Evolutionary conservation across 2,329 filamentous ascomycete species (phyloP).

Genomic region (Furcasterigmium furcatum): DNA sequence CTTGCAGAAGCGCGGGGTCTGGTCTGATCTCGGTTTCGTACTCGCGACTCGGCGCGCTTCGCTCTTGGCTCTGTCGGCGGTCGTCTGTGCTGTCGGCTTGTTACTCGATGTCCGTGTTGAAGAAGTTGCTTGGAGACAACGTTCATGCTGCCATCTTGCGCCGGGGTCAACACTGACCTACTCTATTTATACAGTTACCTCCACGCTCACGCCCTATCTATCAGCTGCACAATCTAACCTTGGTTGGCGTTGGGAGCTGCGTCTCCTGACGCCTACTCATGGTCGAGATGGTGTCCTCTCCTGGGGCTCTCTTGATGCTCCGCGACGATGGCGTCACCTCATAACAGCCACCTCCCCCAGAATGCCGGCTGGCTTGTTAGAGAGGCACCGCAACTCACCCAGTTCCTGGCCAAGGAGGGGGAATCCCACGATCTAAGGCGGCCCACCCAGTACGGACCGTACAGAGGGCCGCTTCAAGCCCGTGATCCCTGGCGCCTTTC

Average conservation of each 20-base stretch:
- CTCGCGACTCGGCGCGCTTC: neutral
- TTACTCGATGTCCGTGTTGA: too few species aligned
- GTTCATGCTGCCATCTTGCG: too few species aligned
- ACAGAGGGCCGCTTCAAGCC: neutral
- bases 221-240: neutral
- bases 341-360: too few species aligned
- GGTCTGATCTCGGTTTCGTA: neutral
- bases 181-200: neutral
- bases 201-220: neutral
- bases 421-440: neutral
- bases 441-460: constrained; percentile 1
- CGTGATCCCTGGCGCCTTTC: neutral
- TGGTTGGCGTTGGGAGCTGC: neutral
- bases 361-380: too few species aligned
- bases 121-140: too few species aligned
- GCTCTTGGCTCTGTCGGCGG: neutral
- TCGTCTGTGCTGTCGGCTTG: neutral
- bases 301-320: too few species aligned
- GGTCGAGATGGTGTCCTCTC: neutral
- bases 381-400: too few species aligned
- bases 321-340: too few species aligned
- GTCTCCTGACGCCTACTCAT: neutral
- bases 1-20: neutral
- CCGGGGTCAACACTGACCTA: neutral
- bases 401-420: neutral